Base-by-base conservation (phyloP, 2,329 filamentous ascomycete species). In the Neocucurbitaria cava region DNA sequence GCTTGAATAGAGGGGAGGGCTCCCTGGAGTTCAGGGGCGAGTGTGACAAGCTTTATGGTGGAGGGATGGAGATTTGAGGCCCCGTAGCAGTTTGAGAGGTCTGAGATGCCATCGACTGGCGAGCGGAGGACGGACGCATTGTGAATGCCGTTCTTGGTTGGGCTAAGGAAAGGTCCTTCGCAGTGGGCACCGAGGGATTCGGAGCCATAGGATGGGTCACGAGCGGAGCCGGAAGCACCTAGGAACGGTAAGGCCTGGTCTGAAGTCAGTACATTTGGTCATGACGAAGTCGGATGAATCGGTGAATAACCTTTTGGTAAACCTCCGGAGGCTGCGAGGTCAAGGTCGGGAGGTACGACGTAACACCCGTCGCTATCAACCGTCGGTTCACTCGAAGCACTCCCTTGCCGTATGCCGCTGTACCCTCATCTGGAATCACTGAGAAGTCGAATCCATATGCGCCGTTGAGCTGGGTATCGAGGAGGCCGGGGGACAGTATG, bases 361-460 rank as follows among this genome's bases (percentile, higher is more conserved):
- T 97, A 38, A 97, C 91, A 43, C 93, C 92, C 1, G 90, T 96
- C 64, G 85, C 79, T 26, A 92, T 83, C 47, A 97, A 81, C 26
- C 84, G 82, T 61, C 81, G 85, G 76, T 95, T 95, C 56, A 94
- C 82, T 52, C 86, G 81, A 59, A 81, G 82, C 45, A 96, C 79
- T n/a, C 86, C 87, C 73, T 91, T 89, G 53, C 85, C 84, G 68
- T 96, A 96, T 46, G 84, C 81, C 26, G 81, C 77, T 33, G 64
- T 46, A 4, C 65, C 70, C 66, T 89, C 85, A 15, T 87, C 75
- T n/a, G 90, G 86, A 9, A 92, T 81, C 1, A 87, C 86, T 3
- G 91, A 95, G 75, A 96, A 96, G 79, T 96, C 94, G 81, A 96
- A 96, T 52, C 92, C 92, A 68, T 92, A 94, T 9, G 90, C 92